Evolutionary conservation across 208 protist genomes (phyloP), one percentile per base, ranked within the genome.

Genomic region (Trypanosoma brucei): DNA sequence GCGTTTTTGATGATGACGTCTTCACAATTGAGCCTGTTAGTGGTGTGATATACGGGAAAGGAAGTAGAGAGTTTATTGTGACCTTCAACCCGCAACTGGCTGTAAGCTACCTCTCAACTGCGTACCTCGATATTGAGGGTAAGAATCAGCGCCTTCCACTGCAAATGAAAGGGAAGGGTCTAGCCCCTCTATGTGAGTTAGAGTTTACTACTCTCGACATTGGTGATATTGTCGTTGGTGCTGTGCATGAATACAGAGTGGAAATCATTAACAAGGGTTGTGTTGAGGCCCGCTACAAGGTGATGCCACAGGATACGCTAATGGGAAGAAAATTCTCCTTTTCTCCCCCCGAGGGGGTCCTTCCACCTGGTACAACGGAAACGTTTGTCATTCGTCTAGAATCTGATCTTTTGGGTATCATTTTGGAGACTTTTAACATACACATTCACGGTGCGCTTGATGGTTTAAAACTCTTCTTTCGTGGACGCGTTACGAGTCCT

Each of bases 201-300:
- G 86, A 92, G 53, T 97, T 85, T 76, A 83, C 65, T 36, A 63
- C 63, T 33, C 81, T 98, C 40, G 85, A 97, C 72, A 83, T 98
- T 69, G 94, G 94, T 37, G 91, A 98, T 44, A 80, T 98, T n/a
- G 98, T 94, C 71, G 83, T 98, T 56, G 96, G 97, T 68, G 83
- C 84, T 6, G 36, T 94, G 48, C 93, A 97, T 75, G 77, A 93
- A 65, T 98, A 97, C 65, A 78, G 91, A 38, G 78, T 98, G 0
- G 63, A 68, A 38, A 79, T 98, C 39, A 80, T 86, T 60, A 98
- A 98, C 76, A 70, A 71, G 9, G 92, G 94, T 36, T 71, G 83
- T 34, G 97, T 98, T 58, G 87, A 94, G 55, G 91, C 91, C 36
- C 74, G 75, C 55, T 98, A 90, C 72, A 75, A 74, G 14, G 72